phyloP scores from a whole-genome alignment of 768 basidiomycete genomes.

The Pleurotus djamor region DNA sequence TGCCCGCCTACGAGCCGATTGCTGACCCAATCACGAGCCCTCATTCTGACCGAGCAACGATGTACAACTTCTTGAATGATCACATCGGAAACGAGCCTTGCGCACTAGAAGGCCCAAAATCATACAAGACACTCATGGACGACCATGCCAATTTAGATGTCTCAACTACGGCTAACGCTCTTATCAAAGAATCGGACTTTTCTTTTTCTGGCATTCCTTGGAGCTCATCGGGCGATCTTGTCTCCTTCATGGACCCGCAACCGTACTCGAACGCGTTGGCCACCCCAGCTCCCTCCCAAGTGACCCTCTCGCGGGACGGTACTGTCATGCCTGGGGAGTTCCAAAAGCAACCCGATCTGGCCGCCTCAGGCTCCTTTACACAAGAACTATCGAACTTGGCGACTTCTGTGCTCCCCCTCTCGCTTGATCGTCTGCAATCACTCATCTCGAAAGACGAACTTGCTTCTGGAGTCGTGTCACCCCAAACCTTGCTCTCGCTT shows the following conservation, averaged over 20 bases:
- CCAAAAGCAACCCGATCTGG: too few relatives aligned
- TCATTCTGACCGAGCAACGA: conserved; percentile 35
- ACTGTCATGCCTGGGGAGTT: not conserved
- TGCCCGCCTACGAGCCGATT: not conserved
- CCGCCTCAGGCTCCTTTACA: too few relatives aligned
- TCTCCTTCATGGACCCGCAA: too few relatives aligned
- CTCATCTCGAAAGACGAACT: not conserved
- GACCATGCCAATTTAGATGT: conserved; percentile 20
- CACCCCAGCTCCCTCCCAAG: too few relatives aligned
- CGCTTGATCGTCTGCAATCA: not conserved
- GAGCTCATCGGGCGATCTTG: too few relatives aligned
- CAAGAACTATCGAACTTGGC: not conserved
- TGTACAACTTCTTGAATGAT: conserved; percentile 50
- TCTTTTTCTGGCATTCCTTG: not conserved
- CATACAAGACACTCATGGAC: conserved; percentile 51
- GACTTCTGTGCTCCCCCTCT: not conserved
- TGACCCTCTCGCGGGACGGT: not conserved
- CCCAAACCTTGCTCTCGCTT: not conserved
- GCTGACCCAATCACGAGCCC: not conserved
- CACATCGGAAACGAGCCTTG: conserved; percentile 43
- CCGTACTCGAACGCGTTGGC: too few relatives aligned
- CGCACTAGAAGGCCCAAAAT: conserved; percentile 48
- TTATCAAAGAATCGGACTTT: conserved; percentile 43
- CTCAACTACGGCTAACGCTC: conserved; percentile 16
- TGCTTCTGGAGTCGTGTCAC: not conserved